Evolutionary conservation across 352 stramenopile species (phyloP).

Genomic region (Pythium dissimile): DNA sequence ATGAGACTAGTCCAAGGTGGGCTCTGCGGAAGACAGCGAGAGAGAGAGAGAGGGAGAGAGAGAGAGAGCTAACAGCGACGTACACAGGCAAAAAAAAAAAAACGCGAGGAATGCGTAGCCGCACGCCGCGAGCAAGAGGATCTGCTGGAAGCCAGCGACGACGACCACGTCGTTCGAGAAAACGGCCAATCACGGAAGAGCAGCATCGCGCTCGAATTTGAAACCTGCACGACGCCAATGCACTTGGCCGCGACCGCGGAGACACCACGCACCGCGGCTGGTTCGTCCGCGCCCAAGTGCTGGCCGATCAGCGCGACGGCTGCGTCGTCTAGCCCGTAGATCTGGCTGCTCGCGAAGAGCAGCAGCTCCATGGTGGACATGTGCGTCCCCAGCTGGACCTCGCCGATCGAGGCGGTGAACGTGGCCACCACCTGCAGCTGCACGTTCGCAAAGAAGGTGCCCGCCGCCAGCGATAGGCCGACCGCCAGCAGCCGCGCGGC

Average conservation of each 20-base stretch:
- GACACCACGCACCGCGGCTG: conserved; percentile 32
- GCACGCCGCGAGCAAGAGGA: conserved; percentile 40
- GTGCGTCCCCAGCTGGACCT: conserved; percentile 65
- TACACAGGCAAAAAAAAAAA: conserved; percentile 62
- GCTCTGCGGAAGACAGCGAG: no score
- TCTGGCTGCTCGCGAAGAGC: conserved; percentile 71
- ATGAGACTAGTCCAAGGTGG: no score
- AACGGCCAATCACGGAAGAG: conserved; percentile 48
- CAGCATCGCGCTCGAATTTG: conserved; percentile 35
- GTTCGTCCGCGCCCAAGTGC: conserved; percentile 48
- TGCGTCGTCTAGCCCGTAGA: conserved; percentile 56
- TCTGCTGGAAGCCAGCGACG: conserved; percentile 45
- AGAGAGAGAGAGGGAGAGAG: no score
- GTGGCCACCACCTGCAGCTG: conserved; percentile 71
- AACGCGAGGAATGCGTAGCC: conserved; percentile 55
- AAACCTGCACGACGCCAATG: conserved; percentile 31
- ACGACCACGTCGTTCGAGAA: conserved; percentile 62
- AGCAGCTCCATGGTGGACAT: conserved; percentile 81
- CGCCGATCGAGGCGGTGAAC: conserved; percentile 52
- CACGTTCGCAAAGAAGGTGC: conserved; percentile 66
- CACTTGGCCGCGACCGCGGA: conserved; percentile 43
- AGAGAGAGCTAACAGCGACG: conserved; percentile 20
- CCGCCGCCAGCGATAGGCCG: conserved; percentile 40
- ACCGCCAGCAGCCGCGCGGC: conserved; percentile 39
- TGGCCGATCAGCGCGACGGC: conserved; percentile 58